A percentile compares a stretch with the other conserved stretches of the same genome.
These are phyloP conservation scores for Drechslerella dactyloides DNA, from an alignment of 2,329 filamentous ascomycete genomes.

Conservation along the genomic window DNA sequence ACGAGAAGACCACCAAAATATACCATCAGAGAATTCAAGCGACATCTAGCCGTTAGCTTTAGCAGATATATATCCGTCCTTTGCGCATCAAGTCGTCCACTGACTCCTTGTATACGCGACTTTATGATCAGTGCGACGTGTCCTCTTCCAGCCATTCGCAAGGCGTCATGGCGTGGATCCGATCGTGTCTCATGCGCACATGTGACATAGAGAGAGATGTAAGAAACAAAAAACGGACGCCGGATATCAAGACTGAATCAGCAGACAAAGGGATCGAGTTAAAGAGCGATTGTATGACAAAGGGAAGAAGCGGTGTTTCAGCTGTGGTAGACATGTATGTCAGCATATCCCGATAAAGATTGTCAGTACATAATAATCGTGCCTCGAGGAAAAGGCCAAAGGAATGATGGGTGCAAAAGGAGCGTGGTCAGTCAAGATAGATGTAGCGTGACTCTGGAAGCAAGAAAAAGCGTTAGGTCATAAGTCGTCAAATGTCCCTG, in stretches of 20 bases:
- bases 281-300: not conserved
- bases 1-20: not conserved
- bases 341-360: not conserved
- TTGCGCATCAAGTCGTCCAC: no score
- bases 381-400: not conserved
- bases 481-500: not conserved
- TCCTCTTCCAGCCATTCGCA: no score
- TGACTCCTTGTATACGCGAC: no score
- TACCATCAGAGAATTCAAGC: no score
- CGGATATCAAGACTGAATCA: not conserved
- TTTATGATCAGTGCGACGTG: no score
- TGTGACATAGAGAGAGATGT: not conserved
- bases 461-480: not conserved
- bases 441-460: not conserved
- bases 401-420: not conserved
- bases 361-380: not conserved
- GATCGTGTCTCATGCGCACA: no score
- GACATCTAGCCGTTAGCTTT: no score
- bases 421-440: conserved; percentile 1
- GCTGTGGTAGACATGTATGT: not conserved
- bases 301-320: not conserved
- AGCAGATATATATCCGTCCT: no score
- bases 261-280: not conserved
- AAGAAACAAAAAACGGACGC: not conserved
- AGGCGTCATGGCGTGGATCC: no score